Conservation (phyloP, 2,329 filamentous ascomycete genomes). For the Pseudocercospora ulei region DNA sequence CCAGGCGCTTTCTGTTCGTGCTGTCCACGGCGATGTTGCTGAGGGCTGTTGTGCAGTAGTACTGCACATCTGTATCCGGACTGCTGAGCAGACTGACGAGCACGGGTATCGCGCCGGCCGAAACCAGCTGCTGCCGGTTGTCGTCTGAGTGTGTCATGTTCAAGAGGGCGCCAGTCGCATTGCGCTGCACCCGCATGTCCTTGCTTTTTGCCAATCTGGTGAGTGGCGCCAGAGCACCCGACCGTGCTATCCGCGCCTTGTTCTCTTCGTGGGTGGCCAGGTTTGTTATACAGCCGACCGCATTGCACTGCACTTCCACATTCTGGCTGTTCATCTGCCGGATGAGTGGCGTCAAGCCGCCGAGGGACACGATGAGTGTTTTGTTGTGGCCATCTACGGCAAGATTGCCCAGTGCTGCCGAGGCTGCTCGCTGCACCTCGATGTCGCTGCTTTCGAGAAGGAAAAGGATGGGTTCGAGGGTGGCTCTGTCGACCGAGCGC, state of each 20-base stretch:
- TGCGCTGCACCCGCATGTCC: constrained; percentile 96
- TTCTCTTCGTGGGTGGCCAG: constrained; percentile 97
- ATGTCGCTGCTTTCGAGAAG: constrained; percentile 91
- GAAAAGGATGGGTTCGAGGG: constrained; percentile 89
- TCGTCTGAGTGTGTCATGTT: constrained; percentile 99
- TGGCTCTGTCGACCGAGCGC: constrained; percentile 86
- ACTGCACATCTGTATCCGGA: constrained; percentile 91
- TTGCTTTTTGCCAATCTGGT: constrained; percentile 91
- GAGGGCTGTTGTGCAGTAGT: constrained; percentile 96
- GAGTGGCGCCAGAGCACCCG: constrained; percentile 80
- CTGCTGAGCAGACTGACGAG: constrained; percentile 91
- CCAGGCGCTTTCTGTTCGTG: constrained; percentile 80
- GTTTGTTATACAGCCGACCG: constrained; percentile 97
- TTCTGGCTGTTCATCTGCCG: constrained; percentile 97
- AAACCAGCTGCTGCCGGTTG: constrained; percentile 93
- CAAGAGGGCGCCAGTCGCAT: constrained; percentile 87
- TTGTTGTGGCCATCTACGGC: constrained; percentile 99
- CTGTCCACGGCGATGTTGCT: constrained; percentile 97
- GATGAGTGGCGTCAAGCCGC: constrained; percentile 82
- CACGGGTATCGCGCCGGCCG: constrained; percentile 93
- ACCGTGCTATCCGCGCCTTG: constrained; percentile 95
- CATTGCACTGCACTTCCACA: constrained; percentile 98
- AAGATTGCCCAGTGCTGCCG: constrained; percentile 87
- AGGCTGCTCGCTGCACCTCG: constrained; percentile 92
- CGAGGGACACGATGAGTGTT: constrained; percentile 85